phyloP scores from a whole-genome alignment of 2,329 filamentous ascomycete species.

The Capronia coronata region DNA sequence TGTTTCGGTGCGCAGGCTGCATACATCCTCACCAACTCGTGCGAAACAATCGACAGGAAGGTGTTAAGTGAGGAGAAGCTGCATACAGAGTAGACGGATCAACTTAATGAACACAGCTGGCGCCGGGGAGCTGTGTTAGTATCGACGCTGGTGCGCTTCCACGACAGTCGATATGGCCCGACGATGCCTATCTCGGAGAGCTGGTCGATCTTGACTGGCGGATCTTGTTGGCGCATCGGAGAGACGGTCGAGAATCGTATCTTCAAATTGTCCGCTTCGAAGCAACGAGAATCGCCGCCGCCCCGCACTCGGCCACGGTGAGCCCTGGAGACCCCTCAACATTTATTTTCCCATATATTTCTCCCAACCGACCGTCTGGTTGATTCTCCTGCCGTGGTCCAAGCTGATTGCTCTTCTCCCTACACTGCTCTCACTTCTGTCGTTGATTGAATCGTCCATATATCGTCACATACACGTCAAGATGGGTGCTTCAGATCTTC shows the following conservation, averaged over 20 bases:
- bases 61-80: background rate
- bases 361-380: background rate
- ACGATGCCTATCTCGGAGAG: slow-evolving; percentile 20
- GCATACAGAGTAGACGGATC: background rate
- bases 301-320: slow-evolving; percentile 10
- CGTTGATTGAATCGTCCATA: slow-evolving; percentile 2
- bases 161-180: background rate
- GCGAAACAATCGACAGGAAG: background rate
- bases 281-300: background rate
- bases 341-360: slow-evolving; percentile 10
- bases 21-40: background rate
- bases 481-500: slow-evolving; percentile 38
- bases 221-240: slow-evolving; percentile 8
- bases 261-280: background rate
- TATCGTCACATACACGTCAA: slow-evolving; percentile 21
- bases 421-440: background rate
- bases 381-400: slow-evolving; percentile 2
- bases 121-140: background rate
- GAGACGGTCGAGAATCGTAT: slow-evolving; percentile 1
- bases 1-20: too few relatives aligned
- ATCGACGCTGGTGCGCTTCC: background rate
- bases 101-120: background rate
- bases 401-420: background rate
- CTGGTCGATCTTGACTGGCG: background rate
- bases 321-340: slow-evolving; percentile 16